phyloP scores from a whole-genome alignment of 2,329 filamentous ascomycete genomes.

The Aspergillus felis region DNA sequence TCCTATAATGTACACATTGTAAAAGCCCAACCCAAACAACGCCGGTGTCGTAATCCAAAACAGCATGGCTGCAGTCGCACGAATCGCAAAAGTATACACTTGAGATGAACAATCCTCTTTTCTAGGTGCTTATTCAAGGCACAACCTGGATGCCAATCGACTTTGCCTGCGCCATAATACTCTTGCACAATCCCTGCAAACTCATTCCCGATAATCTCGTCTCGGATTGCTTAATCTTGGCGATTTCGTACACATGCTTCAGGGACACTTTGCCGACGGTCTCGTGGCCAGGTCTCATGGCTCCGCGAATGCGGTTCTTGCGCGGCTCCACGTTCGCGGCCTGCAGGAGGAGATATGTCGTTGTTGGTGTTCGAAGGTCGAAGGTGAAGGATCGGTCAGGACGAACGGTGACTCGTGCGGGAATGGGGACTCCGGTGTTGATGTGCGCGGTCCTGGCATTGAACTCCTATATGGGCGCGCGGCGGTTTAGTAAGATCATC shows the following conservation, averaged over 20 bases:
- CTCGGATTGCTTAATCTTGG: conserved; percentile 87
- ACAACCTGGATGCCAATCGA: conserved; percentile 71
- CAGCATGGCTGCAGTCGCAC: conserved; percentile 8
- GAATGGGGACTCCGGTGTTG: conserved; percentile 75
- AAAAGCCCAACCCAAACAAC: conserved; percentile 21
- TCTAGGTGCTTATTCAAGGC: conserved; percentile 42
- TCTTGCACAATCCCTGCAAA: conserved; percentile 67
- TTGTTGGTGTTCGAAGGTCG: conserved; percentile 90
- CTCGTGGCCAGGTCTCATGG: conserved; percentile 69
- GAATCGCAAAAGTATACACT: conserved; percentile 10
- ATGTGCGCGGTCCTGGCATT: conserved; percentile 91
- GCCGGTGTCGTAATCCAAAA: conserved; percentile 20
- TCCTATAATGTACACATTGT: conserved; percentile 23
- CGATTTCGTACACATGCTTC: conserved; percentile 97
- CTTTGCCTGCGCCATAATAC: conserved; percentile 70
- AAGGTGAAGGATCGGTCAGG: conserved; percentile 92
- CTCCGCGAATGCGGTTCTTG: conserved; percentile 73
- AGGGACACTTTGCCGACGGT: conserved; percentile 79
- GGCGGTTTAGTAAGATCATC: not conserved
- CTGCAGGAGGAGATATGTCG: conserved; percentile 80
- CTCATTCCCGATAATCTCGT: conserved; percentile 67
- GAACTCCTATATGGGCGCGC: conserved; percentile 68
- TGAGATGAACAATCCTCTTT: conserved; percentile 6
- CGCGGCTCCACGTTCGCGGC: conserved; percentile 69
- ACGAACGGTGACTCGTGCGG: conserved; percentile 84